A percentile compares a stretch with the other conserved stretches of the same genome.
Conservation (phyloP, 192 early-diverging fungal species). For the Polychytrium aggregatum region DNA sequence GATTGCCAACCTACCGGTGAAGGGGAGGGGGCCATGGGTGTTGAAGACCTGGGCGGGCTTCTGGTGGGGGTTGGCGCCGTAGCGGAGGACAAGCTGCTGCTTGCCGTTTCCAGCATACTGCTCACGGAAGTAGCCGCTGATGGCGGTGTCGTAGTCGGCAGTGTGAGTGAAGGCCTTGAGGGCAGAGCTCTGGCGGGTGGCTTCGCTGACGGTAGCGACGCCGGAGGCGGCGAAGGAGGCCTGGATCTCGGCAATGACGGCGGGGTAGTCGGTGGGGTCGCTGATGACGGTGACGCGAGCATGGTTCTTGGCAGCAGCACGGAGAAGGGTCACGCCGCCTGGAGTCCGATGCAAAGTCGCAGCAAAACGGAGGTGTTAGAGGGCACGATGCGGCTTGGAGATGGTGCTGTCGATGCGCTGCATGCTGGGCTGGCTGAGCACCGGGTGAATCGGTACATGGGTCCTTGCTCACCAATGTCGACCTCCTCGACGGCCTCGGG, state of each 20-base stretch:
- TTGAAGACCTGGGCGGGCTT: constrained; percentile 90
- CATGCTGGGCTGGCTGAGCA: too few species aligned
- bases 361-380: too few species aligned
- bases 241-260: constrained; percentile 64
- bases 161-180: constrained; percentile 96
- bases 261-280: constrained; percentile 85
- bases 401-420: too few species aligned
- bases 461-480: constrained; percentile 67
- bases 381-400: too few species aligned
- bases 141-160: constrained; percentile 89
- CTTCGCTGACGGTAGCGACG: constrained; percentile 50
- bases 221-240: constrained; percentile 13
- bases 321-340: constrained; percentile 93
- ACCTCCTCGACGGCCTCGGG: constrained; percentile 95
- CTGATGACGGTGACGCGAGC: constrained; percentile 83
- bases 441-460: too few species aligned
- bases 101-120: constrained; percentile 70
- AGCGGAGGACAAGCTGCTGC: constrained; percentile 73
- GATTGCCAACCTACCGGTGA: constrained; percentile 30
- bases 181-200: constrained; percentile 66
- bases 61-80: constrained; percentile 98
- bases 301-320: constrained; percentile 99
- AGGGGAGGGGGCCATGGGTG: constrained; percentile 69
- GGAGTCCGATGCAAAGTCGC: not conserved
- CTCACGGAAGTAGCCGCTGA: constrained; percentile 88